A percentile compares a stretch with the other conserved stretches of the same genome.
Conservation (phyloP, 805 yeast species). For the Zygosaccharomyces siamensis region DNA sequence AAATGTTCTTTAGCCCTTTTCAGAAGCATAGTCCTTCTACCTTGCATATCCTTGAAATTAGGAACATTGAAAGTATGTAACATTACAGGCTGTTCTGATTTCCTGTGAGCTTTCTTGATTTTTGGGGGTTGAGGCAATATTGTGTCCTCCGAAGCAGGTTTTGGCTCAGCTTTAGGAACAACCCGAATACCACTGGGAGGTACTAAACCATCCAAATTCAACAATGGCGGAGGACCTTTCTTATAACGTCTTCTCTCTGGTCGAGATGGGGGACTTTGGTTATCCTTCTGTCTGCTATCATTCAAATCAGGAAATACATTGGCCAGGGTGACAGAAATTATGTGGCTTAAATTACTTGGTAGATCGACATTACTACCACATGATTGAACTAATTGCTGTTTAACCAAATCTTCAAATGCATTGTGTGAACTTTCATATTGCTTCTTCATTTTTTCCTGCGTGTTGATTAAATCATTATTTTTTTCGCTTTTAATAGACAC, state of each 20-base stretch:
- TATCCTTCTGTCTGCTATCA: conserved; percentile 7
- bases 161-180: conserved; percentile 9
- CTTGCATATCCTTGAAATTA: conserved; percentile 14
- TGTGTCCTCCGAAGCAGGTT: conserved; percentile 1
- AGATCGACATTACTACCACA: conserved; percentile 11
- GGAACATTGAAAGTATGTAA: conserved; percentile 21
- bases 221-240: conserved; percentile 19
- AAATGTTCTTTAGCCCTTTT: conserved; percentile 25
- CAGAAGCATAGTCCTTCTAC: conserved; percentile 21
- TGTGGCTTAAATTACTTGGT: conserved; percentile 16
- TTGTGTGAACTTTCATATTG: conserved; percentile 14
- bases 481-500: neutral
- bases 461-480: neutral
- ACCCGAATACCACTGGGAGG: conserved; percentile 19
- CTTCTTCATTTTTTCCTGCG: neutral
- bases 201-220: conserved; percentile 31
- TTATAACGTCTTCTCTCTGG: conserved; percentile 10
- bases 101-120: conserved; percentile 10
- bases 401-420: conserved; percentile 22
- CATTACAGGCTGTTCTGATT: conserved; percentile 5
- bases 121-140: conserved; percentile 6
- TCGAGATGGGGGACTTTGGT: conserved; percentile 1
- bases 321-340: conserved; percentile 25
- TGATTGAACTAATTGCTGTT: conserved; percentile 19
- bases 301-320: conserved; percentile 22